Evolutionary conservation across 2,329 filamentous ascomycete genomes (phyloP), one percentile per base, ranked within the genome.

Genomic region (Trichoderma arundinaceum): DNA sequence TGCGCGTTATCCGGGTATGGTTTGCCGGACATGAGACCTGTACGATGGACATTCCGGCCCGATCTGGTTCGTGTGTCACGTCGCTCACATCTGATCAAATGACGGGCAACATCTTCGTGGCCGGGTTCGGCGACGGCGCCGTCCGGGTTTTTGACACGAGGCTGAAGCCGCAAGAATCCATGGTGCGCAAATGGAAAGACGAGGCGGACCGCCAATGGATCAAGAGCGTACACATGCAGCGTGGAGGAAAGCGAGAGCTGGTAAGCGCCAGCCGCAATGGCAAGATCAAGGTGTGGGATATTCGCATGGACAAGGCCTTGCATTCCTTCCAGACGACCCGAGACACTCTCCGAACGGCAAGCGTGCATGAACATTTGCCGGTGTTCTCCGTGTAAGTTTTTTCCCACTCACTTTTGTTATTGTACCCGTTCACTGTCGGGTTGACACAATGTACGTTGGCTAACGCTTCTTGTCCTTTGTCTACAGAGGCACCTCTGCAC

Each of bases 111-210:
- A 88, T 97, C 52, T 97, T 99, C 73, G 91, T 97, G 10, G 95
- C 95, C 46, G 95, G 95, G 3, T 99, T 98, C 73, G 95, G 95
- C 17, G 96, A 99, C 73, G 95, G 95, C 39, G 94, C 93, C 1
- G 90, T 99, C 49, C 88, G 95, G 60, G 93, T 97, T 4, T 99
- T 97, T 75, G 95, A 99, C 77, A 92, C 94, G 69, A 89, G 95
- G 12, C 80, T 92, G 68, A 89, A 90, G 68, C 90, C 93, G 2
- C 90, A 92, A 67, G 92, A 95, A 62, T 91, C 91, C 17, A 97
- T 98, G 94, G 90, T 97, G 64, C 92, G 91, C 78, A 94, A 94
- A 71, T 99, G 95, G 94, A 95, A 96, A 75, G 92, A 97, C 72
- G 94, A 98, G 74, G 79, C 80, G 10, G 86, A 88, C 72, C 89